Conservation (phyloP, 768 basidiomycete species). For the Mycena galericulata region DNA sequence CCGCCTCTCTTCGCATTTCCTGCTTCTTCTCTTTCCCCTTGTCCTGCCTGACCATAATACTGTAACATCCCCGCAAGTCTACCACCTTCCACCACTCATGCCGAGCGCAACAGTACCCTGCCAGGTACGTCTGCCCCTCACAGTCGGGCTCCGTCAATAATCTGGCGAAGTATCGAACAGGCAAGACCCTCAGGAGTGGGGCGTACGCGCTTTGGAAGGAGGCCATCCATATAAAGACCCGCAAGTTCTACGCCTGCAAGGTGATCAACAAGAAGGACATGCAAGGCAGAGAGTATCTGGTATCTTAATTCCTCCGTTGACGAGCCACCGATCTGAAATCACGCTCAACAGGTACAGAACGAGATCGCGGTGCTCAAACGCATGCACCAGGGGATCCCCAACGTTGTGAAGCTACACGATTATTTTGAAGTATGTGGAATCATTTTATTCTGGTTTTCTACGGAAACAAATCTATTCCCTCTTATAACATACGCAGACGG, state of each 20-base stretch:
- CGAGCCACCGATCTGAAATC: neutral
- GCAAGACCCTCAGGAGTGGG: conserved; percentile 87
- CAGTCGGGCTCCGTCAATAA: neutral
- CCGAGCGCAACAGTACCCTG: conserved; percentile 7
- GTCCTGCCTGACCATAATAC: too few relatives aligned
- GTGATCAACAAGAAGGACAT: conserved; percentile 99
- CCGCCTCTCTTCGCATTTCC: too few relatives aligned
- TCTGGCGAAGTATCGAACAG: conserved; percentile 78
- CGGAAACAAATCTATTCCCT: neutral
- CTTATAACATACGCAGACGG: conserved; percentile 61
- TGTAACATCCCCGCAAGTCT: too few relatives aligned
- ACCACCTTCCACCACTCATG: too few relatives aligned
- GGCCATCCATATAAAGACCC: conserved; percentile 91
- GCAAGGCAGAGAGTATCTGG: conserved; percentile 98
- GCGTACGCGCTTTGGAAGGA: conserved; percentile 96
- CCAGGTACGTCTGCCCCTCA: neutral
- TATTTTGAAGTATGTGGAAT: conserved; percentile 73
- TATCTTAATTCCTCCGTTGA: conserved; percentile 51
- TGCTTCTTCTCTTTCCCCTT: too few relatives aligned
- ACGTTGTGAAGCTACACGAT: conserved; percentile 85
- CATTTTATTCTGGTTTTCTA: too few relatives aligned
- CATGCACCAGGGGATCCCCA: conserved; percentile 87
- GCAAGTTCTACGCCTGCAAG: conserved; percentile 97
- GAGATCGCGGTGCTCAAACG: conserved; percentile 96
- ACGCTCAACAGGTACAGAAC: conserved; percentile 79